phyloP scores from a whole-genome alignment of 768 basidiomycete species.

The Boletus rubroflammeus region DNA sequence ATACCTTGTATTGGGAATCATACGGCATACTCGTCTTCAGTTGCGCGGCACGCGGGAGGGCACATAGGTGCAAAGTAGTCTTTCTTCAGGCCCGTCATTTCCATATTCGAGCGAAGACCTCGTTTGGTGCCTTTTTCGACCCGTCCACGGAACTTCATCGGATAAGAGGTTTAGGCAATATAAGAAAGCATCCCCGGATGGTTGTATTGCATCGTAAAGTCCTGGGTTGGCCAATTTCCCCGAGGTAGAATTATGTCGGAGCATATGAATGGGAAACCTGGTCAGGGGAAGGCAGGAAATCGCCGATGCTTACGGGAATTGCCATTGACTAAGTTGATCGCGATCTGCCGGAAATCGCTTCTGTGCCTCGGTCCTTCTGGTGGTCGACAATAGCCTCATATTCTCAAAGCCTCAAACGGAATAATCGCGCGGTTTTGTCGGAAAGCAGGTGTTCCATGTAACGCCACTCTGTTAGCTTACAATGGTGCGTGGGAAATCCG shows the following conservation, averaged over 20 bases:
- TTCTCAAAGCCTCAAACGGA: neutral
- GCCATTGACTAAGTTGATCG: slow-evolving; percentile 11
- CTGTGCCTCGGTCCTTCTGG: slow-evolving; percentile 1
- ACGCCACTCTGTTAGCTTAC: neutral
- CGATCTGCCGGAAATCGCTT: neutral
- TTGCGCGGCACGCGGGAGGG: slow-evolving; percentile 6
- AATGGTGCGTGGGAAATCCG: neutral
- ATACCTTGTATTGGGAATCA: slow-evolving; percentile 23
- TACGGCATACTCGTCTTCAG: slow-evolving; percentile 22
- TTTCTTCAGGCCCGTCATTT: slow-evolving; percentile 2
- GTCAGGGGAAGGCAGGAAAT: slow-evolving; percentile 3
- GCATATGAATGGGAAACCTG: slow-evolving; percentile 2
- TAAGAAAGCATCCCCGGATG: slow-evolving; percentile 19
- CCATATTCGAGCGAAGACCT: slow-evolving; percentile 7
- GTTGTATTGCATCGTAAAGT: slow-evolving; percentile 19
- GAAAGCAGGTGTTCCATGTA: slow-evolving; percentile 1
- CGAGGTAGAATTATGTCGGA: neutral
- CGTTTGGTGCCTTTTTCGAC: slow-evolving; percentile 14
- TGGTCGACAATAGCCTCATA: neutral
- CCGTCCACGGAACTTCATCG: slow-evolving; percentile 3
- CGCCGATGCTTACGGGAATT: slow-evolving; percentile 10
- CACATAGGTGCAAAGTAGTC: neutral
- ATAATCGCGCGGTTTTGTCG: neutral
- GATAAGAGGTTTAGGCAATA: slow-evolving; percentile 9
- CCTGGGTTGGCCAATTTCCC: neutral